phyloP scores from a whole-genome alignment of 192 early-diverging fungal species.

The Coemansia sp. region DNA sequence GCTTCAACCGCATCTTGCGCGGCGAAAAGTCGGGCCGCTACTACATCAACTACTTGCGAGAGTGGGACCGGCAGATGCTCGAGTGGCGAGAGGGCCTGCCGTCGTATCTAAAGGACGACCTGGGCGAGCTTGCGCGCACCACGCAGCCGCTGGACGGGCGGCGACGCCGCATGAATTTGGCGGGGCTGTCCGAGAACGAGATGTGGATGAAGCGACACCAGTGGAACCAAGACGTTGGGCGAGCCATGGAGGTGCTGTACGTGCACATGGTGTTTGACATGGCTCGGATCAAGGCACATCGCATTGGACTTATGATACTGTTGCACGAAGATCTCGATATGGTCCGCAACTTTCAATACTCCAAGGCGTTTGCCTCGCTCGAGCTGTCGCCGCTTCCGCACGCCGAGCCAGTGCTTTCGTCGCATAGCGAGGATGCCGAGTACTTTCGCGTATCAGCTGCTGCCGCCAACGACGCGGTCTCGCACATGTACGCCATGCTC shows the following conservation, averaged over 20 bases:
- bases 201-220: slow-evolving; percentile 57
- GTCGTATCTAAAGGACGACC: slow-evolving; percentile 28
- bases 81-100: slow-evolving; percentile 51
- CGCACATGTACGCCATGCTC: slow-evolving; percentile 45
- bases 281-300: slow-evolving; percentile 52
- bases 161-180: slow-evolving; percentile 45
- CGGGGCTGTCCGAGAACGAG: slow-evolving; percentile 50
- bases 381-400: slow-evolving; percentile 26
- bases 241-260: slow-evolving; percentile 47
- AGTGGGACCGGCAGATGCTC: slow-evolving; percentile 58
- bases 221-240: slow-evolving; percentile 53
- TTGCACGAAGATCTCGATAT: slow-evolving; percentile 53
- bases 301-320: slow-evolving; percentile 51
- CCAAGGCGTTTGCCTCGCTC: slow-evolving; percentile 31
- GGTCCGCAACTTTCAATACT: slow-evolving; percentile 57
- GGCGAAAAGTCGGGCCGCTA: slow-evolving; percentile 40
- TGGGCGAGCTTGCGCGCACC: slow-evolving; percentile 36
- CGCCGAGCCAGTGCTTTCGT: slow-evolving; percentile 12
- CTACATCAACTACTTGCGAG: slow-evolving; percentile 49
- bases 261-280: slow-evolving; percentile 55
- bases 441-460: slow-evolving; percentile 23
- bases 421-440: slow-evolving; percentile 39
- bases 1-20: slow-evolving; percentile 51
- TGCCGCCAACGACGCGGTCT: slow-evolving; percentile 22
- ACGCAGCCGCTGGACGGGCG: slow-evolving; percentile 50